Evolutionary conservation across 108 stramenopile species (phyloP).

Genomic region (Discostella stelligeroides): DNA sequence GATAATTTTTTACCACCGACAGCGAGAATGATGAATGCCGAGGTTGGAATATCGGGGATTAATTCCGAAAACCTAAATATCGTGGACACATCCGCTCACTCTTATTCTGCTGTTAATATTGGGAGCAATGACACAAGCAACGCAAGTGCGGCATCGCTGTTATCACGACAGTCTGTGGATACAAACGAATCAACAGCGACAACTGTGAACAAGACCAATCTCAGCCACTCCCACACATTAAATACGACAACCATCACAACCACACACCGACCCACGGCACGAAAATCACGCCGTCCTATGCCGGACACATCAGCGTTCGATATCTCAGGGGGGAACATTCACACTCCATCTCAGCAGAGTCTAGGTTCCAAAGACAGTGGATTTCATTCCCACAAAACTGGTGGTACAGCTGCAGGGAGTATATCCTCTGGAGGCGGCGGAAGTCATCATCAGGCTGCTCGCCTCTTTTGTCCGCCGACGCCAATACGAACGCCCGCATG

Average conservation of each 20-base stretch:
- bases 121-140: not conserved
- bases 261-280: constrained; percentile 33
- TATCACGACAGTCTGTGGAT: not conserved
- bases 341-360: constrained; percentile 45
- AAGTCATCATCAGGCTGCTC: not conserved
- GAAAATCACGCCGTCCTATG: constrained; percentile 66
- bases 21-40: not conserved
- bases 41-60: not conserved
- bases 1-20: not conserved
- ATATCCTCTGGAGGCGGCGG: constrained; percentile 13
- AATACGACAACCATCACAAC: constrained; percentile 17
- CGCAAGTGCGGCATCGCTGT: not conserved
- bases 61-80: not conserved
- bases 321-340: constrained; percentile 10
- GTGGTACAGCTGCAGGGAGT: constrained; percentile 28
- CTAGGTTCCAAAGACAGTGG: constrained; percentile 45
- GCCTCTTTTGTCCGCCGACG: constrained; percentile 67
- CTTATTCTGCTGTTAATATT: not conserved
- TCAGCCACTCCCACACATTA: constrained; percentile 26
- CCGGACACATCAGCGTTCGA: constrained; percentile 85
- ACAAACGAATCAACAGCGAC: constrained; percentile 1
- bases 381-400: constrained; percentile 50
- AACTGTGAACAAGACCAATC: constrained; percentile 15
- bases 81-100: not conserved
- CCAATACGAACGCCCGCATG: constrained; percentile 80